Base-by-base conservation (phyloP, 768 basidiomycete species). In the Lactarius sp. region DNA sequence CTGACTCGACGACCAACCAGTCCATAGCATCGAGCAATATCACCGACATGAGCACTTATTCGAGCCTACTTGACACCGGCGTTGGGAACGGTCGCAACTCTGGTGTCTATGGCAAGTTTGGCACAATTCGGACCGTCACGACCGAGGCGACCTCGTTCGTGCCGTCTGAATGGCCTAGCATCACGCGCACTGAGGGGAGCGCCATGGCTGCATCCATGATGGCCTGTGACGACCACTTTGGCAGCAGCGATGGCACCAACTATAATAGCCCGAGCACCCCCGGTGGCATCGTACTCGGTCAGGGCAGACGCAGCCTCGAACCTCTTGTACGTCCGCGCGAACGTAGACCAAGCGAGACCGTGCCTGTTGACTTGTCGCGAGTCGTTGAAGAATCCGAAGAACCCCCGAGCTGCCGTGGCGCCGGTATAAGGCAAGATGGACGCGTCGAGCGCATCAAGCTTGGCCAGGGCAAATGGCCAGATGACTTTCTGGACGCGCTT, bases 381-480 rank as follows among this genome's bases (percentile, higher is more conserved):
- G 85, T 91, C 20, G 77, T 83, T 33, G 89, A 92, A 75, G 90
- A 90, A 70, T 68, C 66, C 69, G 83, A 83, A 67, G 86, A 87
- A 64, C 71, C 71, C 34, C 71, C 56, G 68, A 63, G 59, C 74
- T 63, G 27, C 52, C 2, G 31, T 27, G 22, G 6, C 20, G 22
- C n/a, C 33, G n/a, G 36, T 18, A 62, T 66, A 64, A 68, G 65
- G 65, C 65, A 67, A 75, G 59, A 77, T 74, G 67, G 70, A 39
- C 70, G 73, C 50, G 66, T 63, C 69, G 72, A 66, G 76, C 69
- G 77, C 27, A 78, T 90, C 66, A 80, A 84, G 59, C 81, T 90
- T 39, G 83, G 85, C 39, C 88, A 90, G 72, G 89, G 87, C 62
- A 90, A 87, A 73, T 91, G 88, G 88, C 88, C 90, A 0, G 88